These are phyloP conservation scores for Ustilago xerochloae DNA, from an alignment of 1,284 basidiomycete species.

Conservation along the genomic window DNA sequence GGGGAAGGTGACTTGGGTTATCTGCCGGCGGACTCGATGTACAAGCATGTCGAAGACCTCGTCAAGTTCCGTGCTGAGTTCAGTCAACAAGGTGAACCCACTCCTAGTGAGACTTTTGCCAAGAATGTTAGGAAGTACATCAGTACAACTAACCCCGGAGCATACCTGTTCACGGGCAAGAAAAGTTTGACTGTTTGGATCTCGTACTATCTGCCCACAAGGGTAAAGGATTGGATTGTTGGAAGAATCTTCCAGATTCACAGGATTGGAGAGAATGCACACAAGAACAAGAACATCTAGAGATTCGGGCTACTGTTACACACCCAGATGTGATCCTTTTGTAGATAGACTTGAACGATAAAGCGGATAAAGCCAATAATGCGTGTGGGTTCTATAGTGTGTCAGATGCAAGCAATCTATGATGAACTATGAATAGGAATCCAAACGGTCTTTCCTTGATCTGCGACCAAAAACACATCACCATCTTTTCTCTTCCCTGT, in stretches of 20 bases:
- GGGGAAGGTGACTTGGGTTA: slow-evolving; percentile 20
- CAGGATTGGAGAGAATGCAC: slow-evolving; percentile 28
- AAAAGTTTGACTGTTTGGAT: slow-evolving; percentile 44
- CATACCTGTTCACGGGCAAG: slow-evolving; percentile 54
- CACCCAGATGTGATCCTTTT: no score
- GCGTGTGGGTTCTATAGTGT: no score
- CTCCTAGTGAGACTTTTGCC: slow-evolving; percentile 51
- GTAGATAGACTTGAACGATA: no score
- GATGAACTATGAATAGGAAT: slow-evolving; percentile 26
- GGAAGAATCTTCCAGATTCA: slow-evolving; percentile 41
- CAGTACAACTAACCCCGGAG: slow-evolving; percentile 18
- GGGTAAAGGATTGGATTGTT: slow-evolving; percentile 46
- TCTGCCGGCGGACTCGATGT: slow-evolving; percentile 37
- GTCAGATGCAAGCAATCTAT: no score
- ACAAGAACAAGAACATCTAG: slow-evolving; percentile 45
- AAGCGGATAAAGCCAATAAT: no score
- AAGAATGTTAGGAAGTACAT: slow-evolving; percentile 34
- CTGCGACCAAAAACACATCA: slow-evolving; percentile 51
- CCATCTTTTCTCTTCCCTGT: slow-evolving; percentile 11
- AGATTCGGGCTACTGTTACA: neutral
- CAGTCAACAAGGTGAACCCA: slow-evolving; percentile 51
- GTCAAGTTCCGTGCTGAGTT: slow-evolving; percentile 54
- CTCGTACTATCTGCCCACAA: slow-evolving; percentile 48
- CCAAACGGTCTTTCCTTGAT: slow-evolving; percentile 59
- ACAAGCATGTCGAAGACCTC: slow-evolving; percentile 52